Base-by-base conservation (phyloP, 1,139 yeast genomes). In the Diutina mesorugosa region DNA sequence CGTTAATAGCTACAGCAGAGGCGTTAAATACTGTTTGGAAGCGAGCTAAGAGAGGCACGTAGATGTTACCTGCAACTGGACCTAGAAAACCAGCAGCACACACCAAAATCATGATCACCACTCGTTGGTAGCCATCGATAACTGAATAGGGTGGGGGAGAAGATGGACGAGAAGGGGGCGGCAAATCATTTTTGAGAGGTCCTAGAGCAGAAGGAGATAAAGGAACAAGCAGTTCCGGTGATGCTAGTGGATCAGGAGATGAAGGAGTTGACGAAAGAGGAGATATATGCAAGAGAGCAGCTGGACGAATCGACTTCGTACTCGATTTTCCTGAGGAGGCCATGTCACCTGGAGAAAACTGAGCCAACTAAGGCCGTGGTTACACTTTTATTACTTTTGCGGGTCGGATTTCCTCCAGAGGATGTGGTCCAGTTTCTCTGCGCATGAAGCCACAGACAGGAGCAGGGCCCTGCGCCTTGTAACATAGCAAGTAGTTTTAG, bases 31-130 rank as follows among this genome's bases (percentile, higher is more conserved):
- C 57, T 1, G 21, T 47, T 10, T 56, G 56, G 16, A 56, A 56
- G 8, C 56, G 55, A 6, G 55, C 81, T 78, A 74, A 2, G 71
- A 83, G 70, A 1, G 87, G 86, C 29, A 81, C 77, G 61, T 81
- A 82, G 41, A 81, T 80, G 59, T 81, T 81, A 0, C 85, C 86
- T 3, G 84, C 72, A 56, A 81, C 69, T 0, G 87, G 87, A 0
- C 86, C 86, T 56, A 81, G 65, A 59, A 80, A 79, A 0, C 85
- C 86, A 18, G 58, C 56, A 46, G 53, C 16, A 7, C 53, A 50
- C 18, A 50, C 28, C 7, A 50, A 14, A 4, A 30, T 6, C 14
- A 50, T 7, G 4, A 50, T 32, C 45, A 32, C 41, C 5, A 32
- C 29, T 1, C 53, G 35, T 32, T 32, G 35, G 21, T 29, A 29